Percentiles rank a stretch among this genome's conserved stretches.
phyloP scores from a whole-genome alignment of 108 stramenopile species.

The Nitzschia sp. region DNA sequence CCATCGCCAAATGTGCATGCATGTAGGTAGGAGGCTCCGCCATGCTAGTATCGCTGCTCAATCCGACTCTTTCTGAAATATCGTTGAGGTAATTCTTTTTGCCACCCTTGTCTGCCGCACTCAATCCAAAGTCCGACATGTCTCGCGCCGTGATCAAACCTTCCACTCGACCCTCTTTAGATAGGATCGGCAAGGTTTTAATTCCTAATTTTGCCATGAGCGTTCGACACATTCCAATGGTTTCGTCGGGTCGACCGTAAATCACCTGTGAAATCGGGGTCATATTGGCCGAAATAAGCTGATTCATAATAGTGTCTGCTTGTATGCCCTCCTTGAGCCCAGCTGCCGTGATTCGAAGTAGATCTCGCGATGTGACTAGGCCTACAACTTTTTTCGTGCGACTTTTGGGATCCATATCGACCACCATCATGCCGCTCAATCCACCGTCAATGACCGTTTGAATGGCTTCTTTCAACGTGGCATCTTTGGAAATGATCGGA shows the following conservation, averaged over 20 bases:
- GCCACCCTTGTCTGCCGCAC: constrained; percentile 84
- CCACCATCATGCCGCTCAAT: constrained; percentile 83
- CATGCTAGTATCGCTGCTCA: constrained; percentile 82
- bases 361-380: constrained; percentile 75
- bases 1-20: constrained; percentile 60
- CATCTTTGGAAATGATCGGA: constrained; percentile 59
- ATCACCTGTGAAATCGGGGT: constrained; percentile 85
- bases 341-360: constrained; percentile 71
- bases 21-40: constrained; percentile 80
- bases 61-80: constrained; percentile 88
- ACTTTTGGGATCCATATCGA: constrained; percentile 38
- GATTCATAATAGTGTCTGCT: constrained; percentile 49
- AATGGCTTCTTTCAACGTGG: constrained; percentile 72
- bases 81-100: constrained; percentile 89
- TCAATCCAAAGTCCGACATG: constrained; percentile 86
- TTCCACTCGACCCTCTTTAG: constrained; percentile 76
- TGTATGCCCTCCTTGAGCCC: constrained; percentile 57
- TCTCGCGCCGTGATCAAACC: constrained; percentile 90
- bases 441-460: constrained; percentile 71
- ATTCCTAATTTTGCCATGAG: constrained; percentile 90
- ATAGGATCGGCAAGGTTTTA: constrained; percentile 89
- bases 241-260: constrained; percentile 82
- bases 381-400: constrained; percentile 59
- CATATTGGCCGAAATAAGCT: constrained; percentile 57
- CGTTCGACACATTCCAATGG: constrained; percentile 81